A percentile compares a stretch with the other conserved stretches of the same genome.
Evolutionary conservation across 2,329 filamentous ascomycete genomes (phyloP).

Genomic region (Didymella arachidicola): DNA sequence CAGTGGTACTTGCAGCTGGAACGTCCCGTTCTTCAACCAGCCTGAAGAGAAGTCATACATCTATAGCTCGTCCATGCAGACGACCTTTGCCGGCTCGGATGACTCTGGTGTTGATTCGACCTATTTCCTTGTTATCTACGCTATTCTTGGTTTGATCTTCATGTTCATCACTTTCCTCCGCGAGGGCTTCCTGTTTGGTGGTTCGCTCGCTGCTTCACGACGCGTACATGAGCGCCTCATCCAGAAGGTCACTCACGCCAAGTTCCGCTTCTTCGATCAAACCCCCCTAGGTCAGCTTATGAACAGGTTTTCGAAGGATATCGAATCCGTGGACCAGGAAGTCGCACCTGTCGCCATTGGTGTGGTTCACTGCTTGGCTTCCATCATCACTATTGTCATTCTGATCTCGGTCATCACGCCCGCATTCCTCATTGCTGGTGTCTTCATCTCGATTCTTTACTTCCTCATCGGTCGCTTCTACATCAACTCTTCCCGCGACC

Average conservation of each 20-base stretch:
- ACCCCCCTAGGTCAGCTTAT: conserved; percentile 95
- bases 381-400: conserved; percentile 82
- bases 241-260: conserved; percentile 80
- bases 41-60: conserved; percentile 37
- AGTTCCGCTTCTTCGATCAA: conserved; percentile 97
- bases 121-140: conserved; percentile 87
- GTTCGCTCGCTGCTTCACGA: conserved; percentile 86
- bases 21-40: conserved; percentile 43
- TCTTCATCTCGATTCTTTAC: conserved; percentile 86
- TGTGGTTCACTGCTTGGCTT: conserved; percentile 70
- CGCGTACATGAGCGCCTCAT: conserved; percentile 83
- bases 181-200: conserved; percentile 90
- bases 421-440: conserved; percentile 83
- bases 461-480: conserved; percentile 86
- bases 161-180: conserved; percentile 82
- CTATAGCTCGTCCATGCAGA: conserved; percentile 52
- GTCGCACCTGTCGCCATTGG: conserved; percentile 90
- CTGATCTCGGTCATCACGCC: conserved; percentile 91
- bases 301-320: conserved; percentile 98
- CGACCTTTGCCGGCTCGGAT: conserved; percentile 48
- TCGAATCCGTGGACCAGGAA: conserved; percentile 94
- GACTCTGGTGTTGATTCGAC: conserved; percentile 72
- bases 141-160: conserved; percentile 77
- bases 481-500: conserved; percentile 87
- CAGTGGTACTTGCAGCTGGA: conserved; percentile 61